These are phyloP conservation scores for Hypoxylon sp. DNA, from an alignment of 2,329 filamentous ascomycete species.

Conservation along the genomic window DNA sequence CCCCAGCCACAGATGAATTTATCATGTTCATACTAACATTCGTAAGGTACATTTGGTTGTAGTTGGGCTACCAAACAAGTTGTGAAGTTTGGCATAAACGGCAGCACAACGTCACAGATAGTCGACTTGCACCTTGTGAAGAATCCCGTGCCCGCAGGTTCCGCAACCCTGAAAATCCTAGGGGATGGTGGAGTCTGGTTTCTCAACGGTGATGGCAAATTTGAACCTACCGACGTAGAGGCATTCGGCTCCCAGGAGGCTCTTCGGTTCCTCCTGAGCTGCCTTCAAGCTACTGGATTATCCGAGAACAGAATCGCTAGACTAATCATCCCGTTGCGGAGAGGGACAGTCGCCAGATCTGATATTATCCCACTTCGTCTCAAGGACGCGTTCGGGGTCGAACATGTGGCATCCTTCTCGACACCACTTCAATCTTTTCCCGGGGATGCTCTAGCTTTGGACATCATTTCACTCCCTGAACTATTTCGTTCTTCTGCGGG, in stretches of 20 bases:
- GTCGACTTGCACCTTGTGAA: constrained; percentile 44
- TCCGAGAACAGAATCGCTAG: constrained; percentile 34
- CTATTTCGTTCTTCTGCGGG: constrained; percentile 47
- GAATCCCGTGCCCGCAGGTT: constrained; percentile 8
- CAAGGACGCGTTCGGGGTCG: constrained; percentile 42
- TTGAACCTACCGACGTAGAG: constrained; percentile 20
- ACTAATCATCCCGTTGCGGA: constrained; percentile 45
- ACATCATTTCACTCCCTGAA: constrained; percentile 35
- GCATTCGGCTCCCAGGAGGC: constrained; percentile 39
- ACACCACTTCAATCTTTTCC: constrained; percentile 43
- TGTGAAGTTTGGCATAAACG: constrained; percentile 8
- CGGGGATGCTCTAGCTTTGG: constrained; percentile 27
- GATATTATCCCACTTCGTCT: constrained; percentile 50
- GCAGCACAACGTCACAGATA: constrained; percentile 37
- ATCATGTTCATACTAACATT: constrained; percentile 18
- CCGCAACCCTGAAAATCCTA: not conserved
- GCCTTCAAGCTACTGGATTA: constrained; percentile 36
- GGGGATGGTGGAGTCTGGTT: constrained; percentile 15
- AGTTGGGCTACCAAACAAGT: constrained; percentile 34
- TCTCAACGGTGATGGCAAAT: not conserved
- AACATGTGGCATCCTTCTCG: constrained; percentile 44
- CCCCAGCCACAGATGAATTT: not conserved
- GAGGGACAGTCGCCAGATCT: constrained; percentile 46
- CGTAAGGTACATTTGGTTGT: constrained; percentile 35
- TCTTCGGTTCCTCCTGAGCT: constrained; percentile 43